These are phyloP conservation scores for Dalbergia cochinchinensis DNA, from an alignment of 306 rosid genomes.

Conservation along the genomic window DNA sequence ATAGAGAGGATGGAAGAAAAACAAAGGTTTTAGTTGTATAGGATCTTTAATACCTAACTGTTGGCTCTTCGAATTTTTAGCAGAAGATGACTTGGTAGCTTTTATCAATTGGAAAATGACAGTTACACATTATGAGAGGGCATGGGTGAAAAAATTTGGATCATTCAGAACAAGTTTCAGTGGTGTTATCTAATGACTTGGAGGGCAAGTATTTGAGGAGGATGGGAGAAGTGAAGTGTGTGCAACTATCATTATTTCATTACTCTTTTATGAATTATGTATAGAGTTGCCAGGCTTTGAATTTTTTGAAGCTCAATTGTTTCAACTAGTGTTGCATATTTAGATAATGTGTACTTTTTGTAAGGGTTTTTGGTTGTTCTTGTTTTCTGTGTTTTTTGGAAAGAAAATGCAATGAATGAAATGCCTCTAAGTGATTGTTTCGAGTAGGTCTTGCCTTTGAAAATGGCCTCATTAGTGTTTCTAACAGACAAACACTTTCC, in stretches of 20 bases:
- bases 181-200: slow-evolving; percentile 39
- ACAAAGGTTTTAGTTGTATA: slow-evolving; percentile 69
- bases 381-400: slow-evolving; percentile 22
- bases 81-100: slow-evolving; percentile 77
- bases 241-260: slow-evolving; percentile 44
- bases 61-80: slow-evolving; percentile 88
- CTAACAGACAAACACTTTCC: not conserved
- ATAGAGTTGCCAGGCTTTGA: slow-evolving; percentile 54
- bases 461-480: not conserved
- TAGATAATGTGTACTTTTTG: slow-evolving; percentile 55
- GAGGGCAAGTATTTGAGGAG: slow-evolving; percentile 49
- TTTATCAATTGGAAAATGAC: slow-evolving; percentile 48
- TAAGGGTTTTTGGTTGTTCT: slow-evolving; percentile 48
- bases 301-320: slow-evolving; percentile 60
- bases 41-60: slow-evolving; percentile 73
- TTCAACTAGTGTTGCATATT: slow-evolving; percentile 56
- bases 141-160: slow-evolving; percentile 44
- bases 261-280: slow-evolving; percentile 40
- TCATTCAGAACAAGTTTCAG: slow-evolving; percentile 47
- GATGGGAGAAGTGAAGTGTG: slow-evolving; percentile 41
- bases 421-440: slow-evolving; percentile 20
- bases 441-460: not conserved
- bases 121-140: slow-evolving; percentile 46
- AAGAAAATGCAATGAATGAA: slow-evolving; percentile 44
- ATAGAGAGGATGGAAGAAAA: slow-evolving; percentile 29